Percentiles rank a stretch among this genome's conserved stretches.
Evolutionary conservation across 306 rosid species (phyloP).

Genomic region (Medicago truncatula): MtrunA17r5.0-ANR NC_053044.1:55321501-55322000

Average conservation of each 20-base stretch:
- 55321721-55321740: slow-evolving; percentile 12
- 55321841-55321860: slow-evolving; percentile 9
- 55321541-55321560: slow-evolving; percentile 91
- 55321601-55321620: slow-evolving; percentile 81
- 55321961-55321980: slow-evolving; percentile 7
- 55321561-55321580: slow-evolving; percentile 81
- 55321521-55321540: slow-evolving; percentile 84
- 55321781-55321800: slow-evolving; percentile 34
- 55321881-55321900: slow-evolving; percentile 19
- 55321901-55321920: slow-evolving; percentile 22
- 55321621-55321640: slow-evolving; percentile 70
- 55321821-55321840: neutral
- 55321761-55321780: slow-evolving; percentile 35
- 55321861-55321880: neutral
- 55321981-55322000: slow-evolving; percentile 4
- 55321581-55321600: slow-evolving; percentile 71
- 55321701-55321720: slow-evolving; percentile 42
- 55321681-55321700: slow-evolving; percentile 60
- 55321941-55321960: neutral
- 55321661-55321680: slow-evolving; percentile 87
- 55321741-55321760: neutral
- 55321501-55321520: slow-evolving; percentile 80
- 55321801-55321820: slow-evolving; percentile 25
- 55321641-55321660: slow-evolving; percentile 75
- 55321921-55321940: slow-evolving; percentile 28